phyloP scores from a whole-genome alignment of 2,329 filamentous ascomycete genomes.

The Claviceps capensis region DNA sequence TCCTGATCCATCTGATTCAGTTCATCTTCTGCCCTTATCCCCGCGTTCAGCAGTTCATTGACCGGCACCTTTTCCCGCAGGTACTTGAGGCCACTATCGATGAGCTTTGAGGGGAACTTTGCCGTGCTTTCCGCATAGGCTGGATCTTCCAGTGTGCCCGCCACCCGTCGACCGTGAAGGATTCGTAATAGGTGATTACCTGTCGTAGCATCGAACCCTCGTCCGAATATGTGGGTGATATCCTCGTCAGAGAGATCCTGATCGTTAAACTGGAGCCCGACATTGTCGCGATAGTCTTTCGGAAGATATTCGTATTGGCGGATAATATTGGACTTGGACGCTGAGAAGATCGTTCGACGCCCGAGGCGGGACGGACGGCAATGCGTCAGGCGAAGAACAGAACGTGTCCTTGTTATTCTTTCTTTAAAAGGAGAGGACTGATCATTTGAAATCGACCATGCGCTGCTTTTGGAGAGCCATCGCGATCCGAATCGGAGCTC shows the following conservation, averaged over 20 bases:
- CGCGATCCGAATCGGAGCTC: neutral
- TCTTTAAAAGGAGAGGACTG: neutral
- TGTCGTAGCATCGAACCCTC: conserved; percentile 24
- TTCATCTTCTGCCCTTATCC: conserved; percentile 49
- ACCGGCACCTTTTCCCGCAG: conserved; percentile 40
- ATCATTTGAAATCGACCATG: neutral
- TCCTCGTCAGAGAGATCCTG: conserved; percentile 36
- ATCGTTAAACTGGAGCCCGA: conserved; percentile 38
- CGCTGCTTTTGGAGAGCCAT: conserved; percentile 8
- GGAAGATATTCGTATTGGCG: conserved; percentile 46
- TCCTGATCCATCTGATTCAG: conserved; percentile 36
- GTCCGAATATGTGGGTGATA: conserved; percentile 35
- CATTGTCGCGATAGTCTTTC: conserved; percentile 38
- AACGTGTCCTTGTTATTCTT: conserved; percentile 1
- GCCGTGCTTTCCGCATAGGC: conserved; percentile 33
- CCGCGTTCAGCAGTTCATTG: conserved; percentile 47
- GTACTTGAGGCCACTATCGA: conserved; percentile 36
- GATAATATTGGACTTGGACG: conserved; percentile 22
- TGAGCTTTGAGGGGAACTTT: conserved; percentile 26
- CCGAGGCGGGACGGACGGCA: conserved; percentile 6
- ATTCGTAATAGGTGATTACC: conserved; percentile 44
- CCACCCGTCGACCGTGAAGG: conserved; percentile 48
- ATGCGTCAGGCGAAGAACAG: neutral
- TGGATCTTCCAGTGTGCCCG: conserved; percentile 49
- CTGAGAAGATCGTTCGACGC: conserved; percentile 22